These are phyloP conservation scores for Neonothopanus nambi DNA, from an alignment of 1,284 basidiomycete genomes.

Conservation along the genomic window DNA sequence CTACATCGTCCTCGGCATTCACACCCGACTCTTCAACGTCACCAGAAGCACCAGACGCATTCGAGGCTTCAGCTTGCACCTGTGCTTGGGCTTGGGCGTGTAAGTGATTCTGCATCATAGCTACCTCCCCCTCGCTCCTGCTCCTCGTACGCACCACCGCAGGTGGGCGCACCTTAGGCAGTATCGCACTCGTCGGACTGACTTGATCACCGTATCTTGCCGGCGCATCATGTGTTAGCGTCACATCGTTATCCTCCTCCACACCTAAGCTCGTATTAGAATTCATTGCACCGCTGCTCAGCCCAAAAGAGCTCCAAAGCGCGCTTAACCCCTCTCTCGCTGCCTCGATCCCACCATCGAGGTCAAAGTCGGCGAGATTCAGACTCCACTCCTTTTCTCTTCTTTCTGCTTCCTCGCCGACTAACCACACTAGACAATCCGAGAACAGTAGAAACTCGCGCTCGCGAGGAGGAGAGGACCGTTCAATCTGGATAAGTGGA, in stretches of 20 bases:
- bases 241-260: no score
- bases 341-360: neutral
- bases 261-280: no score
- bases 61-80: neutral
- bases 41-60: neutral
- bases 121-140: constrained; percentile 62
- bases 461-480: constrained; percentile 40
- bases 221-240: no score
- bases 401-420: constrained; percentile 38
- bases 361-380: neutral
- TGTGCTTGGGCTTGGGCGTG: neutral
- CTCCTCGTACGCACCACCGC: constrained; percentile 49
- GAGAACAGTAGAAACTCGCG: constrained; percentile 81
- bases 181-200: constrained; percentile 8
- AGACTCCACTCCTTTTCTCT: constrained; percentile 14
- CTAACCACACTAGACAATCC: constrained; percentile 79
- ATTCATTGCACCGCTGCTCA: no score
- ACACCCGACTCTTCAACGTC: neutral
- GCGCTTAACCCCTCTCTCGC: neutral
- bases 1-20: neutral
- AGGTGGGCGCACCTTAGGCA: constrained; percentile 25
- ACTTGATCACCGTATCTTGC: no score
- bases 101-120: constrained; percentile 18
- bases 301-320: neutral
- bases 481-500: constrained; percentile 45